Evolutionary conservation across 2,329 filamentous ascomycete genomes (phyloP).

Genomic region (Trichoderma sp.): DNA sequence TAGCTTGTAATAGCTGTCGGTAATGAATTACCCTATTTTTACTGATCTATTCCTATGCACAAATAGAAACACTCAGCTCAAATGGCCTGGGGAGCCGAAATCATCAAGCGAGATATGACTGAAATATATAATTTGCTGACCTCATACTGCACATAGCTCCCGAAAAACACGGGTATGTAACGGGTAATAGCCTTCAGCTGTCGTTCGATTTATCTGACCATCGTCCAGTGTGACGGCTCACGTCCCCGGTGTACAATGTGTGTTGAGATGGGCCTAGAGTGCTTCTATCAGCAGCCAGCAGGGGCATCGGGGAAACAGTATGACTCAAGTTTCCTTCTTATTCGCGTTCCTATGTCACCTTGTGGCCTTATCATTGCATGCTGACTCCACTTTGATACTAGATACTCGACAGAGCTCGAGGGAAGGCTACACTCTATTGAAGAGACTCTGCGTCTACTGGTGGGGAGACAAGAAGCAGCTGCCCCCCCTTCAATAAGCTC

Average conservation of each 20-base stretch:
- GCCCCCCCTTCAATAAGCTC: not conserved
- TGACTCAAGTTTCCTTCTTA: not conserved
- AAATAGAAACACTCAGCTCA: not conserved
- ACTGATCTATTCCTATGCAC: too few relatives aligned
- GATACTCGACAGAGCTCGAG: not conserved
- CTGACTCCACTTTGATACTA: not conserved
- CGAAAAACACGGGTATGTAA: slow-evolving; percentile 10
- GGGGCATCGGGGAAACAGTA: slow-evolving; percentile 2
- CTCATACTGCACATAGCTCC: not conserved
- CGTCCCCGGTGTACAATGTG: slow-evolving; percentile 4
- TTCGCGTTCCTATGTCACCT: not conserved
- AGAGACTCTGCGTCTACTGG: slow-evolving; percentile 1
- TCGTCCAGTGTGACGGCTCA: not conserved
- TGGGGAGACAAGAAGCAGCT: not conserved
- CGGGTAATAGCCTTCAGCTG: not conserved
- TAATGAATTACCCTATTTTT: not conserved
- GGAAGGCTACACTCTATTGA: slow-evolving; percentile 1
- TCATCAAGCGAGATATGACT: not conserved
- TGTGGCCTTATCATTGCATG: not conserved
- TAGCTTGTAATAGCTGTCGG: slow-evolving; percentile 6
- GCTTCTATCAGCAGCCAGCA: slow-evolving; percentile 7
- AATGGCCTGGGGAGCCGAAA: not conserved
- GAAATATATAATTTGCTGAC: not conserved
- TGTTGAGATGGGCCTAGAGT: slow-evolving; percentile 6
- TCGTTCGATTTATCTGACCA: not conserved